phyloP scores from a whole-genome alignment of 352 stramenopile genomes.

The Halophytophthora polymorphica region DNA sequence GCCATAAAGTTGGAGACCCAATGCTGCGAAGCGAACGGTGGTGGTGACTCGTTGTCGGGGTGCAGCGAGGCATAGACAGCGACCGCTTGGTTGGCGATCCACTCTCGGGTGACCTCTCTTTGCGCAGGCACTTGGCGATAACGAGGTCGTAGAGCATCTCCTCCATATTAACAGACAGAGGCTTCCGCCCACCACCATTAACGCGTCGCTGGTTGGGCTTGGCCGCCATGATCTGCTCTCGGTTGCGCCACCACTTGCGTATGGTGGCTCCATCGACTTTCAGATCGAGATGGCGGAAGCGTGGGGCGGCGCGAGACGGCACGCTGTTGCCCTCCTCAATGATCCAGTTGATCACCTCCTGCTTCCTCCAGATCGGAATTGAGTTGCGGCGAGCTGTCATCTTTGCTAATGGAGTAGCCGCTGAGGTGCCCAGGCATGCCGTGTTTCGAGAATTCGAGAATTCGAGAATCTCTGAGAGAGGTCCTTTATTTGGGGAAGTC shows the following conservation, averaged over 20 bases:
- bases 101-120: constrained; percentile 8
- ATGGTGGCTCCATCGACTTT: constrained; percentile 15
- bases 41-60: too few relatives aligned
- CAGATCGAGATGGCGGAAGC: constrained; percentile 13
- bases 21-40: constrained; percentile 17
- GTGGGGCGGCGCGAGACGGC: constrained; percentile 7
- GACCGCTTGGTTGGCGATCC: neutral
- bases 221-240: constrained; percentile 14
- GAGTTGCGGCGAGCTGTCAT: constrained; percentile 6
- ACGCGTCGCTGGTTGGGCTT: constrained; percentile 9
- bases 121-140: constrained; percentile 6
- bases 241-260: constrained; percentile 19
- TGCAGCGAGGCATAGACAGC: too few relatives aligned
- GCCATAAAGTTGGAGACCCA: constrained; percentile 26
- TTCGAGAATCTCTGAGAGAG: too few relatives aligned
- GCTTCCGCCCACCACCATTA: constrained; percentile 12
- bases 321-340: constrained; percentile 9
- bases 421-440: too few relatives aligned
- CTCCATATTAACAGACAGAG: constrained; percentile 11
- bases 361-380: constrained; percentile 16
- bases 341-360: constrained; percentile 19
- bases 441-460: too few relatives aligned
- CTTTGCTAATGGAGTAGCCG: neutral
- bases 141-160: constrained; percentile 8
- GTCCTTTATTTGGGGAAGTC: too few relatives aligned